phyloP scores from a whole-genome alignment of 495 filamentous ascomycete species.

The Penicillium pulvis region DNA sequence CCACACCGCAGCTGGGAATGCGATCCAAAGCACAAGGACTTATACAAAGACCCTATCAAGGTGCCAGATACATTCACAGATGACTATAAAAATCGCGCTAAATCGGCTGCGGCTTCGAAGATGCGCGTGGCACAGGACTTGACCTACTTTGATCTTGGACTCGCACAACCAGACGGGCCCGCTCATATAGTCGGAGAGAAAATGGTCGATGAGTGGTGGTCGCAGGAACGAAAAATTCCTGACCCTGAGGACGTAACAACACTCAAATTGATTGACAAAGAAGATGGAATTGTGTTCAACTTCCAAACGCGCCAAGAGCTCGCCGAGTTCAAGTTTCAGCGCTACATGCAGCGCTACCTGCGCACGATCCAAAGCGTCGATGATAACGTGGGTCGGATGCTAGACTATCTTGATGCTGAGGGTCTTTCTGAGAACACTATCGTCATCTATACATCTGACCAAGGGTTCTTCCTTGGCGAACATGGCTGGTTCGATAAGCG shows the following conservation, averaged over 20 bases:
- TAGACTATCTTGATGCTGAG: constrained; percentile 39
- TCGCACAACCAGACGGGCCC: constrained; percentile 45
- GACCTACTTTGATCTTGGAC: constrained; percentile 44
- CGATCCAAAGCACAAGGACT: constrained; percentile 37
- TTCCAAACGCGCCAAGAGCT: constrained; percentile 38
- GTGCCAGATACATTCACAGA: constrained; percentile 47
- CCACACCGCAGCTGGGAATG: constrained; percentile 49
- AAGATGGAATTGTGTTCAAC: constrained; percentile 39
- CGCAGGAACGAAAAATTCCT: constrained; percentile 36
- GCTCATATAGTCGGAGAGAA: constrained; percentile 29
- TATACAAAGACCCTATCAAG: constrained; percentile 39
- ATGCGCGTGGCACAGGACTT: constrained; percentile 46
- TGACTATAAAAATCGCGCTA: constrained; percentile 48
- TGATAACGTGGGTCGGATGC: constrained; percentile 44
- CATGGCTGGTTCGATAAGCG: constrained; percentile 54
- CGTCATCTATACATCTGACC: constrained; percentile 47
- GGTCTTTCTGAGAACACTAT: constrained; percentile 40
- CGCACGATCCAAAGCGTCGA: constrained; percentile 47
- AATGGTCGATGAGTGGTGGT: constrained; percentile 25
- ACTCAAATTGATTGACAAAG: constrained; percentile 42
- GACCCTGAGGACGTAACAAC: constrained; percentile 31
- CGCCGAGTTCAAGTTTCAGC: constrained; percentile 49
- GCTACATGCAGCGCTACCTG: constrained; percentile 51
- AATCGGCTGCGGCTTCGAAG: constrained; percentile 40
- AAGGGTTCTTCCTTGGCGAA: constrained; percentile 52